Evolutionary conservation across 257 asterid species (phyloP), one percentile per base, ranked within the genome.

Genomic region (Haberlea rhodopensis): DNA sequence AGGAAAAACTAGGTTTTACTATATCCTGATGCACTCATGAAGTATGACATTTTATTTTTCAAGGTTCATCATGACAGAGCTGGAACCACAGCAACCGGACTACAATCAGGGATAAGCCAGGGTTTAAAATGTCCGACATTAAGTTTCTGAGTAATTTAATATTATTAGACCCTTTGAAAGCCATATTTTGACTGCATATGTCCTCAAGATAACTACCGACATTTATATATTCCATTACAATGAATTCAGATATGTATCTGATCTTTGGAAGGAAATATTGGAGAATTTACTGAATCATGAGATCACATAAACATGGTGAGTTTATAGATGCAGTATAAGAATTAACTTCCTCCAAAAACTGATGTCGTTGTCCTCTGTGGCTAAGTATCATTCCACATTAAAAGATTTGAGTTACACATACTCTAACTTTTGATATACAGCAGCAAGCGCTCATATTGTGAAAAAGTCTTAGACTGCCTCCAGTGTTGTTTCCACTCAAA

Each of bases 1-100:
- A 26, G 6, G 9, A 54, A 25, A 55, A 53, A 20, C 22, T 11
- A 3, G 64, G 21, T 28, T 48, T n/a, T 27, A 66, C 53, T 5
- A 59, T 26, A 25, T 67, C 53, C 10, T 63, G 63, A 53, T 54
- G 6, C 56, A 28, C 68, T 71, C 8, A 8, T 62, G 37, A 27
- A 5, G 46, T 34, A 43, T 62, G 7, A 20, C 53, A 70, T 51
- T 63, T 70, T 25, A 52, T n/a, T 64, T 65, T 49, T 76, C 67
- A 75, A 94, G 99, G 91, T 94, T 78, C 48, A 37, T 37, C 48
- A 37, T 37, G 48, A 18, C 18, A 18, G 48, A 53, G 96, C 99
- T 76, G 99, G 99, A 71, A 94, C 99, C 56, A 94, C 99, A 48
- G 97, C 99, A 16, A 81, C 90, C 1, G 99, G 99, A 68, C 83